These are phyloP conservation scores for Dichotomopilus funicola DNA, from an alignment of 2,329 filamentous ascomycete genomes.

Conservation along the genomic window DNA sequence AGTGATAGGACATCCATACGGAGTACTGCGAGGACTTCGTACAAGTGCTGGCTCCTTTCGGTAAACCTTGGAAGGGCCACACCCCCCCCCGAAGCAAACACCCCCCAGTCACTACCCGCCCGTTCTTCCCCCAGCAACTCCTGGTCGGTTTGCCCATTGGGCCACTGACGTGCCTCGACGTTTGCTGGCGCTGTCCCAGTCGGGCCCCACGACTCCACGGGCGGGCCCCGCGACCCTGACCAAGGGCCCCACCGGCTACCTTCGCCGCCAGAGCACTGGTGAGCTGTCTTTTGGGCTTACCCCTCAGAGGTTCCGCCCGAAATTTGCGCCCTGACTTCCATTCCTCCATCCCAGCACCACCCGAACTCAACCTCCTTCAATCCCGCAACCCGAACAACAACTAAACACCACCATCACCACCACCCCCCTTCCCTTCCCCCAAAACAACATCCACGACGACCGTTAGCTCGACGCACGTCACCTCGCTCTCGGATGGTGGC, in stretches of 20 bases:
- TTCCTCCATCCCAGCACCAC: conserved; percentile 5
- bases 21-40: too few species aligned
- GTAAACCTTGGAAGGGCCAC: neutral
- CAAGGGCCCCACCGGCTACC: conserved; percentile 9
- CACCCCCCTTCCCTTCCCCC: too few species aligned
- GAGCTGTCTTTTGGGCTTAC: conserved; percentile 12
- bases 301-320: conserved; percentile 11
- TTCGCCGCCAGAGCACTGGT: conserved; percentile 9
- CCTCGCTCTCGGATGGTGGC: conserved; percentile 14
- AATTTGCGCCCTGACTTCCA: conserved; percentile 7
- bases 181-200: conserved; percentile 7
- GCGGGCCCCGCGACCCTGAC: conserved; percentile 12
- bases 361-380: conserved; percentile 5
- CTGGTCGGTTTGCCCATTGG: conserved; percentile 8
- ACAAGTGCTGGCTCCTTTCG: neutral
- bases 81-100: too few species aligned
- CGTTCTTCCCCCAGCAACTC: neutral
- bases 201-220: conserved; percentile 17
- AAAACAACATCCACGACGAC: neutral
- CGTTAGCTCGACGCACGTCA: conserved; percentile 11
- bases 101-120: neutral
- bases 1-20: too few species aligned
- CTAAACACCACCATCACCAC: too few species aligned
- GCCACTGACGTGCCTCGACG: conserved; percentile 7
- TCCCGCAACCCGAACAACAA: neutral